phyloP scores from a whole-genome alignment of 345 rosid genomes.

The Raphanus sativus region DNA sequence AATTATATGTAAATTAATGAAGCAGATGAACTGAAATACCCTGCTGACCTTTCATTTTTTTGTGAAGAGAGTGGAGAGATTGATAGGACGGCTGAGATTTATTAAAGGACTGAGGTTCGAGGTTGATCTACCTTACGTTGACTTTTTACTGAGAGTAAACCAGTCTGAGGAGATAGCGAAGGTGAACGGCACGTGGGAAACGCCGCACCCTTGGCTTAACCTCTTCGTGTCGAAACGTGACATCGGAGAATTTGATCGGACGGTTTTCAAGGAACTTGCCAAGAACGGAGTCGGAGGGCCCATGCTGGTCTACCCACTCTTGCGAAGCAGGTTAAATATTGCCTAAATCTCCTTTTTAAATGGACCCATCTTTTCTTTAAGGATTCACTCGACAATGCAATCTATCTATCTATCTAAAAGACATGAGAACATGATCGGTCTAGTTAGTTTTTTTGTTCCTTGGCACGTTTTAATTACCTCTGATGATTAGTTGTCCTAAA shows the following conservation, averaged over 20 bases:
- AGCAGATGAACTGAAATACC: conserved; percentile 31
- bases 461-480: conserved; percentile 24
- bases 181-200: conserved; percentile 71
- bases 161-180: conserved; percentile 57
- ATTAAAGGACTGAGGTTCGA: conserved; percentile 54
- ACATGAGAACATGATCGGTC: background rate
- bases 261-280: conserved; percentile 60
- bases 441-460: background rate
- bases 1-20: background rate
- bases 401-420: background rate
- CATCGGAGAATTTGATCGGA: conserved; percentile 62
- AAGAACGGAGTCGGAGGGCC: conserved; percentile 88
- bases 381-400: conserved; percentile 10
- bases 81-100: conserved; percentile 60
- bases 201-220: conserved; percentile 97
- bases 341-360: background rate
- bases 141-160: conserved; percentile 74
- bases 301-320: conserved; percentile 79
- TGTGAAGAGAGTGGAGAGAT: conserved; percentile 46
- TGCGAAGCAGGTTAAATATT: conserved; percentile 77
- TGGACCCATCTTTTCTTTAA: background rate
- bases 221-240: conserved; percentile 63
- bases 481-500: background rate
- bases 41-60: background rate
- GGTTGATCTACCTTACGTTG: conserved; percentile 61